Conservation (phyloP, 2,329 filamentous ascomycete species). For the Hymenoscyphus infarciens region DNA sequence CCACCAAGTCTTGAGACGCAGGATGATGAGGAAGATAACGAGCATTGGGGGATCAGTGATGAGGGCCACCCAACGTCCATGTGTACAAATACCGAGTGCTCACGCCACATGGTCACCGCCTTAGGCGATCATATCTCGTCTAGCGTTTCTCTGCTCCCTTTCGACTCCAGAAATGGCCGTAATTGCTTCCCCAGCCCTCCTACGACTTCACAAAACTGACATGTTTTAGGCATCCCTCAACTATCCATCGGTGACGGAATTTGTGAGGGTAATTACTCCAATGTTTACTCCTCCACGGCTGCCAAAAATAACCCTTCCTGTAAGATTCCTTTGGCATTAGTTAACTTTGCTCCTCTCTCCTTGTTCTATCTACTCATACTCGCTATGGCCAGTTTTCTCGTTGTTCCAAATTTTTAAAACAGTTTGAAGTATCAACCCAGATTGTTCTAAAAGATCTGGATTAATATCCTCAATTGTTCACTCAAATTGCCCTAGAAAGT, state of each 20-base stretch:
- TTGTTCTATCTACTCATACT: neutral
- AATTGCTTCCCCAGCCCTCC: neutral
- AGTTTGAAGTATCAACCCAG: no score
- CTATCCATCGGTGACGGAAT: slow-evolving; percentile 19
- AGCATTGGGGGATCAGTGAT: neutral
- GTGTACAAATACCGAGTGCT: neutral
- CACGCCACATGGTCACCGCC: neutral
- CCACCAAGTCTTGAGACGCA: neutral
- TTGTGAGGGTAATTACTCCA: slow-evolving; percentile 20
- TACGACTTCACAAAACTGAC: neutral
- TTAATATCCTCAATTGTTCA: no score
- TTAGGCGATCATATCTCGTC: neutral
- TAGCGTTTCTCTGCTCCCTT: neutral
- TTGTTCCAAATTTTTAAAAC: no score
- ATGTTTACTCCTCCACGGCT: slow-evolving; percentile 40
- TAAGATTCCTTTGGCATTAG: neutral
- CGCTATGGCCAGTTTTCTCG: neutral
- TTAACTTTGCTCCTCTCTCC: neutral
- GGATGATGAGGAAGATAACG: no score
- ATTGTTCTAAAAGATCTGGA: no score
- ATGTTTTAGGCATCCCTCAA: neutral
- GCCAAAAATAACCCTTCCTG: slow-evolving; percentile 35
- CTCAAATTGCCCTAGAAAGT: no score
- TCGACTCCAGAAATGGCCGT: neutral
- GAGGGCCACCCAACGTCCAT: neutral